Base-by-base conservation (phyloP, 192 early-diverging fungal species). In the Rhizophagus clarus region DNA sequence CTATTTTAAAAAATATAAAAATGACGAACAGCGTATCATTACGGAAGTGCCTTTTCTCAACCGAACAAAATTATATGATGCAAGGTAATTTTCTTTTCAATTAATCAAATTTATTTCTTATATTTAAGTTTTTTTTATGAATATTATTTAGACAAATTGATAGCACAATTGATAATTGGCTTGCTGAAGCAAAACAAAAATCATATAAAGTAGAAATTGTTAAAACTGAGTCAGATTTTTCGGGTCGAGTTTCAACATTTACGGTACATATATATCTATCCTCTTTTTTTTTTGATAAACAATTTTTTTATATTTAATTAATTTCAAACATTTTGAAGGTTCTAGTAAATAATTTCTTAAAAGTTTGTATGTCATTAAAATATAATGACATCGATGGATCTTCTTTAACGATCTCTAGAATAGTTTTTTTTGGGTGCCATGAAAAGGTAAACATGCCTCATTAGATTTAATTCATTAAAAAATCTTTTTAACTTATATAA, bases 131-230 rank as follows among this genome's bases (percentile, higher is more conserved):
- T 72, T 47, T n/a, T 49, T 28, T 72, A 10, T 24, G 6, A 47
- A 49, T 28, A 14, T 47, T 20, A 45, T 34, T 26, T 28, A 72
- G 40, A 14, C 42, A 72, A 29, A n/a, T 72, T 9, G 11, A 72
- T 72, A 29, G 14, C 11, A 15, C 28, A 49, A 45, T 72, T 47
- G 71, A 72, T 72, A 29, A 72, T 72, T 72, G 71, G 71, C 45
- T 72, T 26, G n/a, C 26, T 20, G 26, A 72, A 49, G 40, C 71
- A 45, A 72, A 51, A 34, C 14, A 72, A 51, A 51, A 45, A 72
- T 9, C 45, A 51, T 72, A 28, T 12, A 45, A 47, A 37, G 37
- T 72, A 26, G 71, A 29, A 26, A 51, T 72, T 31, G 42, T 51
- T 15, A 72, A 72, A 51, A 47, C 45, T 51, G 45, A 72, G 15